These are phyloP conservation scores for Phallus indusiatus DNA, from an alignment of 768 basidiomycete species.

Conservation along the genomic window DNA sequence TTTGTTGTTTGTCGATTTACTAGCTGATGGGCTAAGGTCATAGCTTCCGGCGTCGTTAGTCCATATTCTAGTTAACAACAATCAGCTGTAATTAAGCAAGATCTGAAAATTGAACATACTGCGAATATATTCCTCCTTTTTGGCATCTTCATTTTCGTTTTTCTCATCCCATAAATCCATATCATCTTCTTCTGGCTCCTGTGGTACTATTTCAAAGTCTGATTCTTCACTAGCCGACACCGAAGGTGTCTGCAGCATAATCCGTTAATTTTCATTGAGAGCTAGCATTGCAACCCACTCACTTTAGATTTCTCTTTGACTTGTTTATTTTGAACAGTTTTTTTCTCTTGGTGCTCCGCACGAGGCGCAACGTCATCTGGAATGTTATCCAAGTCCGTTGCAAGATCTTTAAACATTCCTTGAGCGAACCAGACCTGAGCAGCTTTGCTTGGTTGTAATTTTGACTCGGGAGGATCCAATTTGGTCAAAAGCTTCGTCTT, in stretches of 20 bases:
- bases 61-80: conserved; percentile 51
- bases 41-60: conserved; percentile 78
- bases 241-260: conserved; percentile 9
- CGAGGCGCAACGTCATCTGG: conserved; percentile 24
- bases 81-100: not conserved
- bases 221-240: conserved; percentile 26
- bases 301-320: not conserved
- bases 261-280: not conserved
- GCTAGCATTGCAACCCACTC: not conserved
- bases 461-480: conserved; percentile 29
- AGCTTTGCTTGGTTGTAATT: conserved; percentile 36
- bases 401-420: conserved; percentile 67
- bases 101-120: conserved; percentile 35
- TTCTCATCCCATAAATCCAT: conserved; percentile 74
- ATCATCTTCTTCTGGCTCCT: conserved; percentile 45
- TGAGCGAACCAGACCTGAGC: conserved; percentile 95
- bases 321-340: conserved; percentile 11
- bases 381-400: conserved; percentile 30
- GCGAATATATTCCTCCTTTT: conserved; percentile 52
- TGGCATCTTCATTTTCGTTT: conserved; percentile 63
- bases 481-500: conserved; percentile 43
- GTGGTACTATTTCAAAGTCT: conserved; percentile 72
- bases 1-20: conserved; percentile 87
- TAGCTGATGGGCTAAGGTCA: conserved; percentile 83
- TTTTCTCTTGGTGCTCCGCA: conserved; percentile 16